Conservation (phyloP, 768 basidiomycete species). For the Agrocybe praecox region DNA sequence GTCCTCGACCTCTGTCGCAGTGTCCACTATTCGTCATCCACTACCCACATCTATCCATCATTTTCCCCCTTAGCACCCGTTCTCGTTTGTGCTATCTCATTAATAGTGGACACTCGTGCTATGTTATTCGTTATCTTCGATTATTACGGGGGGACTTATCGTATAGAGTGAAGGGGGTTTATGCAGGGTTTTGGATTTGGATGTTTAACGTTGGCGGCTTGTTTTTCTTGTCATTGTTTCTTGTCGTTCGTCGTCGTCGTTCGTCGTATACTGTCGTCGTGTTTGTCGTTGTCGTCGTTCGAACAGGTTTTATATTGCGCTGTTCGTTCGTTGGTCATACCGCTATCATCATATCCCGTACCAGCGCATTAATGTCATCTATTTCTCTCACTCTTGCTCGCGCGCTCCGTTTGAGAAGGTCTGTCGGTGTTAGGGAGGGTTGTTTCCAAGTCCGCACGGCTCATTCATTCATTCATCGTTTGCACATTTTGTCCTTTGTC, state of each 20-base stretch:
- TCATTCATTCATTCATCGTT: no score
- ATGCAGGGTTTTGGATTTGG: neutral
- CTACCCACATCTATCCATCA: neutral
- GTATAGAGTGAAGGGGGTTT: neutral
- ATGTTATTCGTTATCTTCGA: neutral
- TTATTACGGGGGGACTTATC: neutral
- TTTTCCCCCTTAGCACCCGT: neutral
- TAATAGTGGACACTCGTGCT: neutral
- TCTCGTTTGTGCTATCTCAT: neutral
- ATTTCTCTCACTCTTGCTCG: neutral
- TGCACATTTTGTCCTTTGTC: no score
- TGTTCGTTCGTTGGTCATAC: neutral
- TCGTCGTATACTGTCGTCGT: neutral
- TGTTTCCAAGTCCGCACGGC: no score
- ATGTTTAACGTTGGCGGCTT: neutral
- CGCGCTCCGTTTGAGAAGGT: neutral
- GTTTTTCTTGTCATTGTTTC: neutral
- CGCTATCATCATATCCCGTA: neutral
- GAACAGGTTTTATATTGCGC: neutral
- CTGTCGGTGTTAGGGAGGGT: neutral
- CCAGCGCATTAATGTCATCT: neutral
- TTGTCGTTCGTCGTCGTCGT: neutral
- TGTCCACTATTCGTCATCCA: neutral
- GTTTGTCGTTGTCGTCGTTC: neutral
- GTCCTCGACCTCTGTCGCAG: neutral